Conservation (phyloP, 192 early-diverging fungal species). For the Kickxella alabastrina region DNA sequence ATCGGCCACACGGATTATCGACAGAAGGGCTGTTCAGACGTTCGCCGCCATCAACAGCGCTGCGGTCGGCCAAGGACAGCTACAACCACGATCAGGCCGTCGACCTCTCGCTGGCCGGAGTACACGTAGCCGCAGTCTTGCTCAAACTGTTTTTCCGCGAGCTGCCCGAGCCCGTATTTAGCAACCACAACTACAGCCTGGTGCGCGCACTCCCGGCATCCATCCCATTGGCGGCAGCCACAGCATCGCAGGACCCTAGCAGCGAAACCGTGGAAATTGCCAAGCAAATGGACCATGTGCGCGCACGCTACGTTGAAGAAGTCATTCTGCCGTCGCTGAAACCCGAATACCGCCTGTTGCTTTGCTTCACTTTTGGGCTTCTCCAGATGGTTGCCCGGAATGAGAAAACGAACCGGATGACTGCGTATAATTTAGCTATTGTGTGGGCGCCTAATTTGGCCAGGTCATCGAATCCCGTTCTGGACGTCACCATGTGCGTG, state of each 20-base stretch:
- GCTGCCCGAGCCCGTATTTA: conserved; percentile 69
- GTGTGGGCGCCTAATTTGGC: conserved; percentile 87
- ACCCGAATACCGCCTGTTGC: conserved; percentile 25
- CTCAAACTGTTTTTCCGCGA: conserved; percentile 83
- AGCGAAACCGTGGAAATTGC: conserved; percentile 14
- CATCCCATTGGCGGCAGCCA: no score
- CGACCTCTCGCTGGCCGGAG: conserved; percentile 59
- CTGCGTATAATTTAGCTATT: conserved; percentile 73
- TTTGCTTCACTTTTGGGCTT: conserved; percentile 48
- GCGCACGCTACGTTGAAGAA: conserved; percentile 30
- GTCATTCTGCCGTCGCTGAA: conserved; percentile 20
- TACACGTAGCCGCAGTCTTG: conserved; percentile 76
- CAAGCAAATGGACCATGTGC: conserved; percentile 18
- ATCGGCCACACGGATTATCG: conserved; percentile 59
- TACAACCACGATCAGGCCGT: conserved; percentile 45
- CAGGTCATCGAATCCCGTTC: conserved; percentile 35
- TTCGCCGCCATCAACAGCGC: conserved; percentile 65
- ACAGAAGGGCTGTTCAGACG: conserved; percentile 85
- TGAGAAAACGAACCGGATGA: conserved; percentile 73
- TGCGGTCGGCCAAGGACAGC: conserved; percentile 53
- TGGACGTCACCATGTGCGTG: conserved; percentile 43
- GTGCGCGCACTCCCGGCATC: conserved; percentile 46
- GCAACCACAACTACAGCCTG: conserved; percentile 51
- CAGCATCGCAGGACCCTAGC: background rate
- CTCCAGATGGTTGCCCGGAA: conserved; percentile 63